Conservation (phyloP, 108 stramenopile genomes). For the Nitzschia palea region DNA sequence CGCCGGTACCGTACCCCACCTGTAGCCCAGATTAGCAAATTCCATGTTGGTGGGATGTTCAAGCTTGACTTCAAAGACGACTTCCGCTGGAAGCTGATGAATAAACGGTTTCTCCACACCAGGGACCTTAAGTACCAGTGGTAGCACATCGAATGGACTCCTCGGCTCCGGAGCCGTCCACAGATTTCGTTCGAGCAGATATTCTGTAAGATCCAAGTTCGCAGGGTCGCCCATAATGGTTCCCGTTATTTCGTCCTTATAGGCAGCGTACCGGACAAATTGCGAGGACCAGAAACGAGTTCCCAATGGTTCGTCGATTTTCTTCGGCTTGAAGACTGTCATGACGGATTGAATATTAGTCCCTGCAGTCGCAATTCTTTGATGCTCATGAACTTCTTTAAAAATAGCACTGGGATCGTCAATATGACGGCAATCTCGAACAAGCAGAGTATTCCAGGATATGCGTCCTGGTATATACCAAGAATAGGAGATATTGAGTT, state of each 20-base stretch:
- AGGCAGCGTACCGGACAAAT: constrained; percentile 36
- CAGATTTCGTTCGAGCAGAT: constrained; percentile 7
- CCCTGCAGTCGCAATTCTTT: too few relatives aligned
- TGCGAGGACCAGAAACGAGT: constrained; percentile 36
- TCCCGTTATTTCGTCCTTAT: constrained; percentile 10
- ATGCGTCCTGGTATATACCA: too few relatives aligned
- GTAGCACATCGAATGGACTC: constrained; percentile 38
- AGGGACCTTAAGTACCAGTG: constrained; percentile 26
- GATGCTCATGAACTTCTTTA: too few relatives aligned
- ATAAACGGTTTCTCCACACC: constrained; percentile 8
- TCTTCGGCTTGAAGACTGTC: too few relatives aligned
- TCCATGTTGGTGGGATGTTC: constrained; percentile 29
- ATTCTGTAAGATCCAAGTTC: constrained; percentile 23
- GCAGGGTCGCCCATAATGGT: constrained; percentile 35
- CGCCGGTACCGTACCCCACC: constrained; percentile 34
- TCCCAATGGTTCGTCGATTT: too few relatives aligned
- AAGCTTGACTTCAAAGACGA: constrained; percentile 8
- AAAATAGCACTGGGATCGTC: too few relatives aligned
- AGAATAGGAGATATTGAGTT: too few relatives aligned
- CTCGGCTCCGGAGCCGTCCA: constrained; percentile 30
- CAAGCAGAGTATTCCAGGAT: too few relatives aligned
- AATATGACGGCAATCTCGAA: too few relatives aligned
- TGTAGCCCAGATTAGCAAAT: constrained; percentile 16
- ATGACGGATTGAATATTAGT: too few relatives aligned
- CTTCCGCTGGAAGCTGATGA: constrained; percentile 29